phyloP scores from a whole-genome alignment of 1,284 basidiomycete species.

The Apiotrichum brassicae region DNA sequence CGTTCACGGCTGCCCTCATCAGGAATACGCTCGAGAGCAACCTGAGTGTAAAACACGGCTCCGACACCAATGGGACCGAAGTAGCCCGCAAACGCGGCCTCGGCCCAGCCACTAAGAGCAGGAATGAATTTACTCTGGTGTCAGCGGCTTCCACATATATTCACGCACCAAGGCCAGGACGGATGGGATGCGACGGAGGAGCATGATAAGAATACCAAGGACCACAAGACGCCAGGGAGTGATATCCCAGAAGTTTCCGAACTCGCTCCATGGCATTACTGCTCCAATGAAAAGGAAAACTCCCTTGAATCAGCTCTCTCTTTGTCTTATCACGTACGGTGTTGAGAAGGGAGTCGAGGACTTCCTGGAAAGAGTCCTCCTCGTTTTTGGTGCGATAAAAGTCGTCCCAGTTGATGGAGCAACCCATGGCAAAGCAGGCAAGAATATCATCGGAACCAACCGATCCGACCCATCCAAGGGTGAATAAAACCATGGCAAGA shows the following conservation, averaged over 20 bases:
- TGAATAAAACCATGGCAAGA: conserved; percentile 52
- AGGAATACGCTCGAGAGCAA: conserved; percentile 49
- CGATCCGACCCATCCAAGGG: conserved; percentile 76
- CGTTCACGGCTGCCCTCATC: conserved; percentile 44
- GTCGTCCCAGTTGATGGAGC: conserved; percentile 46
- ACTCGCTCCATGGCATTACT: conserved; percentile 69
- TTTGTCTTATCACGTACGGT: conserved; percentile 10
- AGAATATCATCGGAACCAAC: conserved; percentile 88
- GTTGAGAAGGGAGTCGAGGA: conserved; percentile 53
- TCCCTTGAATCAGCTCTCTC: conserved; percentile 11
- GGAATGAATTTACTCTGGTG: conserved; percentile 28
- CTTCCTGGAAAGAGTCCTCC: conserved; percentile 53
- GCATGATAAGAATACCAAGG: conserved; percentile 67
- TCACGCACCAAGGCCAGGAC: conserved; percentile 56
- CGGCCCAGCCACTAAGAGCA: conserved; percentile 37
- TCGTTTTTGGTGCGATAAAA: conserved; percentile 51
- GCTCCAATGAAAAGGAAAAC: conserved; percentile 82
- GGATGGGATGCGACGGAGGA: conserved; percentile 69
- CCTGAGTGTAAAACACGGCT: conserved; percentile 51
- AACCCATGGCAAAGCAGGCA: conserved; percentile 43
- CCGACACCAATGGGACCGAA: conserved; percentile 48
- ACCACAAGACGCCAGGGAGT: conserved; percentile 75
- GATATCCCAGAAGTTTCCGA: conserved; percentile 50
- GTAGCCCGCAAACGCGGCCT: conserved; percentile 44
- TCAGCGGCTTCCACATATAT: no score